These are phyloP conservation scores for Lepidium didymum DNA, from an alignment of 345 rosid genomes.

Conservation along the genomic window DNA sequence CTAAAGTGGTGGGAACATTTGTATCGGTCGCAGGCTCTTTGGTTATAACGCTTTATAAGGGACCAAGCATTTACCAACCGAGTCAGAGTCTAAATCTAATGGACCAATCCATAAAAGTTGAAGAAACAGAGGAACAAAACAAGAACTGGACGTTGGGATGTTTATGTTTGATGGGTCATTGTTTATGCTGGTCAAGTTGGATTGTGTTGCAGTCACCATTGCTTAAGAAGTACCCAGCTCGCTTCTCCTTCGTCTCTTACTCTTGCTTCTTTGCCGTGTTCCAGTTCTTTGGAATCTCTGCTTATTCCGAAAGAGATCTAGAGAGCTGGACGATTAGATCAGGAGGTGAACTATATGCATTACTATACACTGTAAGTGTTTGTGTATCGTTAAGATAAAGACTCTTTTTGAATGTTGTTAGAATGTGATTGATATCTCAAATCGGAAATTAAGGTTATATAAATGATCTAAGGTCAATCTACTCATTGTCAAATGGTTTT, in stretches of 20 bases:
- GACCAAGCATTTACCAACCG: constrained; percentile 45
- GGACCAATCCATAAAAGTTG: background rate
- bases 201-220: constrained; percentile 71
- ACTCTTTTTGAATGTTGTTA: background rate
- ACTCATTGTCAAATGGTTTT: too few species aligned
- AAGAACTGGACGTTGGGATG: constrained; percentile 74
- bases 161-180: constrained; percentile 59
- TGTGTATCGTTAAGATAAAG: background rate
- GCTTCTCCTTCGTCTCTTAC: constrained; percentile 59
- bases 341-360: constrained; percentile 40
- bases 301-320: constrained; percentile 47
- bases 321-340: constrained; percentile 51
- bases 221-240: constrained; percentile 77
- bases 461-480: too few species aligned
- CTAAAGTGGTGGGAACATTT: constrained; percentile 54
- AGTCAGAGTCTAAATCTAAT: background rate
- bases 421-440: too few species aligned
- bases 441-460: too few species aligned
- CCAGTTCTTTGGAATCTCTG: constrained; percentile 55
- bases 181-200: constrained; percentile 90
- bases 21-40: constrained; percentile 54
- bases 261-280: constrained; percentile 64
- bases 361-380: constrained; percentile 56
- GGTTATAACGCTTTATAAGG: constrained; percentile 56
- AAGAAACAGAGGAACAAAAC: constrained; percentile 16